Evolutionary conservation across 345 rosid species (phyloP), one percentile per base, ranked within the genome.

Genomic region (Euclidium syriacum): DNA sequence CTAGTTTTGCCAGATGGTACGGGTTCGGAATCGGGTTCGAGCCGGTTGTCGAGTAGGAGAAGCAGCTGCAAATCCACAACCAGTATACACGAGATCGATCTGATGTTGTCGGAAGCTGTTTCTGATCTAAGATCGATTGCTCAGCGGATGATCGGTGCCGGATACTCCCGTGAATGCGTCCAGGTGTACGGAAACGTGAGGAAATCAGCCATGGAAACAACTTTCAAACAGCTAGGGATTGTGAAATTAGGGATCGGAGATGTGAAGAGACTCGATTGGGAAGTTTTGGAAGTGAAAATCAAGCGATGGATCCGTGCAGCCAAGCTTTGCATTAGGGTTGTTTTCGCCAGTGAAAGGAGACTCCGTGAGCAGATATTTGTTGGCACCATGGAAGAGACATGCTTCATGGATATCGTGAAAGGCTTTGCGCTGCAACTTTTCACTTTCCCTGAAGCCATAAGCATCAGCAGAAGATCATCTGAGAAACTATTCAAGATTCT

Each of bases 401-500:
- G 97, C 64, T 92, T 92, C 54, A 77, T 87, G 85, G 98, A 89
- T 78, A 87, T 96, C 0, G 89, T 92, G 2, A 92, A 85, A 65
- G 81, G 84, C 26, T 86, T 95, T 0, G 95, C 94, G 2, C 65
- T 92, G 47, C 94, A 85, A 59, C 67, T 92, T 32, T 89, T 92
- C 61, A 85, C 82, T 67, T 92, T 92, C 75, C 94, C 95, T 0
- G 98, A 92, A 71, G 98, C 98, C 0, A 85, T 92, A 10, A 89
- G 98, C 52, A 89, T 92, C 7, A 87, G 96, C 68, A 70, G 91
- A 72, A 80, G 98, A 68, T 85, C 97, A 0, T 91, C 98, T 0
- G 98, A 92, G 83, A 92, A 89, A 73, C 71, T 92, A 46, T 92
- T 92, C 69, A 92, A 92, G 83, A 92, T 87, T 47, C 75, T 92